Percentiles rank a stretch among this genome's conserved stretches.
Evolutionary conservation across 805 yeast species (phyloP).

Genomic region (Zygoascus biomembranicola): DNA sequence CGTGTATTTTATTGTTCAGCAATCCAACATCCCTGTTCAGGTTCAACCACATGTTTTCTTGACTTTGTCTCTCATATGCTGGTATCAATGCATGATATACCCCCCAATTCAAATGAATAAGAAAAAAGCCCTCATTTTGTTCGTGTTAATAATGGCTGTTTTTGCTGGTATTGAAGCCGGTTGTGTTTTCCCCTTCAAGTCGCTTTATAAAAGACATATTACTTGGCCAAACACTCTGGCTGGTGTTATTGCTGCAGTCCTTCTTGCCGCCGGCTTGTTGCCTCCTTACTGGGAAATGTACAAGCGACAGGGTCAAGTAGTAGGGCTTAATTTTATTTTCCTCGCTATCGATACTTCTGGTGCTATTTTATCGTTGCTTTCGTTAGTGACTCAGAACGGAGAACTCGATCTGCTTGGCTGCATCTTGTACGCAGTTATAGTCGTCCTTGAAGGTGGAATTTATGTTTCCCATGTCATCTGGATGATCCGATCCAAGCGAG

Average conservation of each 20-base stretch:
- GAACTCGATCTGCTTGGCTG: slow-evolving; percentile 72
- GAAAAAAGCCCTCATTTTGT: slow-evolving; percentile 30
- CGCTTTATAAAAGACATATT: slow-evolving; percentile 38
- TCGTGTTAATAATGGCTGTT: slow-evolving; percentile 33
- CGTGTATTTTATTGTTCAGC: slow-evolving; percentile 67
- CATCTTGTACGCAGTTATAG: slow-evolving; percentile 63
- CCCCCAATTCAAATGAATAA: slow-evolving; percentile 46
- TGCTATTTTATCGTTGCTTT: slow-evolving; percentile 67
- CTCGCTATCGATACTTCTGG: slow-evolving; percentile 70
- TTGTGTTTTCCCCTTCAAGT: slow-evolving; percentile 60
- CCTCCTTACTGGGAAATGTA: slow-evolving; percentile 86
- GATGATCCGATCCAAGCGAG: slow-evolving; percentile 35
- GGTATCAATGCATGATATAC: slow-evolving; percentile 59
- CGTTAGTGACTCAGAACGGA: slow-evolving; percentile 46
- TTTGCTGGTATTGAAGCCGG: slow-evolving; percentile 62
- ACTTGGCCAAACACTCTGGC: slow-evolving; percentile 74
- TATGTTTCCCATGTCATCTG: slow-evolving; percentile 62
- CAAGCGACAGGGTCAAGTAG: slow-evolving; percentile 73
- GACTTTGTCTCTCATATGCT: slow-evolving; percentile 56
- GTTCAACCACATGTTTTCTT: slow-evolving; percentile 85
- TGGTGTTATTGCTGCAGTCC: slow-evolving; percentile 71
- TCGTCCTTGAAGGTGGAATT: slow-evolving; percentile 70
- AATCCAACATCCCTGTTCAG: slow-evolving; percentile 68
- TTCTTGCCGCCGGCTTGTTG: slow-evolving; percentile 67
- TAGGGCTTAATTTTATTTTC: slow-evolving; percentile 82